These are phyloP conservation scores for Leishmania gerbilli DNA, from an alignment of 208 protist genomes.

Conservation along the genomic window DNA sequence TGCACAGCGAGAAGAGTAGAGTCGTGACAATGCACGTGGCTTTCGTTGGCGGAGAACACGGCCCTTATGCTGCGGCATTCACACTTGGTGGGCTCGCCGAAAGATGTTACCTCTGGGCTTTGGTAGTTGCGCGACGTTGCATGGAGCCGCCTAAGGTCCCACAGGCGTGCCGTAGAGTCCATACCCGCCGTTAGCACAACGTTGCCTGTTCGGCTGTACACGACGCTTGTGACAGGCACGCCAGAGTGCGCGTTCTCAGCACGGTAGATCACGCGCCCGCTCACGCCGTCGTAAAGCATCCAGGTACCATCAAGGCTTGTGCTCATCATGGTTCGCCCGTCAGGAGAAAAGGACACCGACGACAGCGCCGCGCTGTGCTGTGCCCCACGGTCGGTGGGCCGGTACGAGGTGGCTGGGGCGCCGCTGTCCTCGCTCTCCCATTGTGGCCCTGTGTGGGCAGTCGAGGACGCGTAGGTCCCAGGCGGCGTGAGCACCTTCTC, in stretches of 20 bases:
- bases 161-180: conserved; percentile 80
- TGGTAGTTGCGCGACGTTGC: conserved; percentile 28
- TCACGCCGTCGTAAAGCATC: conserved; percentile 79
- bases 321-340: conserved; percentile 69
- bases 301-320: conserved; percentile 74
- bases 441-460: conserved; percentile 10
- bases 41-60: conserved; percentile 73
- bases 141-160: conserved; percentile 67
- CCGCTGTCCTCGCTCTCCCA: conserved; percentile 15
- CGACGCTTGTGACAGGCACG: conserved; percentile 81
- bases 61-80: conserved; percentile 77
- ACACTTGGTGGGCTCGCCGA: conserved; percentile 77
- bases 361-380: conserved; percentile 77
- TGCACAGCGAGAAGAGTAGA: conserved; percentile 63
- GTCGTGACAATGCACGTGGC: conserved; percentile 73
- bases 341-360: conserved; percentile 49
- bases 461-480: conserved; percentile 29
- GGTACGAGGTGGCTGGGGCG: conserved; percentile 7
- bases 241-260: conserved; percentile 67
- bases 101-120: conserved; percentile 59
- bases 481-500: conserved; percentile 60
- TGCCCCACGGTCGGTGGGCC: conserved; percentile 21
- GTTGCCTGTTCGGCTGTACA: conserved; percentile 81
- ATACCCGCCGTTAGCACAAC: conserved; percentile 82
- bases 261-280: conserved; percentile 58